A percentile compares a stretch with the other conserved stretches of the same genome.
These are phyloP conservation scores for Wickerhamiella hasegawae DNA, from an alignment of 805 yeast genomes.

Conservation along the genomic window DNA sequence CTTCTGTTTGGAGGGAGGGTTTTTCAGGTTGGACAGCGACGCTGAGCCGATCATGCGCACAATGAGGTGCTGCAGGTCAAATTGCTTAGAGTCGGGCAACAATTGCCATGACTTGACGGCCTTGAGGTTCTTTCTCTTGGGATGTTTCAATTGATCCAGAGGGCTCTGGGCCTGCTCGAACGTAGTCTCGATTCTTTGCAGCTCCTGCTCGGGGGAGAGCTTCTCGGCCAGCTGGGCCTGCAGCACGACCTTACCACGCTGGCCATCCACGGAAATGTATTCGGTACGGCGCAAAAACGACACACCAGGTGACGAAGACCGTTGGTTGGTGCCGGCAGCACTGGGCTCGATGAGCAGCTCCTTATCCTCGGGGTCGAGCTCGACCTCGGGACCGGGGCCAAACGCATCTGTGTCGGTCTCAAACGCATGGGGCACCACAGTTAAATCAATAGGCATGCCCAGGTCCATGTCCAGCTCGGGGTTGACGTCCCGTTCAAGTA, in stretches of 20 bases:
- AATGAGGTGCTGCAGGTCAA: constrained; percentile 49
- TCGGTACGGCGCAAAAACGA: constrained; percentile 91
- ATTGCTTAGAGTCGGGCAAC: constrained; percentile 79
- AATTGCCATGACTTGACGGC: constrained; percentile 71
- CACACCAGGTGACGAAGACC: constrained; percentile 25
- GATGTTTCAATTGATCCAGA: constrained; percentile 45
- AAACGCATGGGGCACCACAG: constrained; percentile 49
- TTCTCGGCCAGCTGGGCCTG: constrained; percentile 14
- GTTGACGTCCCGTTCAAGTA: constrained; percentile 31
- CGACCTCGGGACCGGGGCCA: constrained; percentile 25
- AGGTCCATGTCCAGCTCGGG: constrained; percentile 33
- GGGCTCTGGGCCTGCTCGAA: constrained; percentile 45
- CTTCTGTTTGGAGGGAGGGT: constrained; percentile 11
- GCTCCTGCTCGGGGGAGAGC: constrained; percentile 38
- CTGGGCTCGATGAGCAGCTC: constrained; percentile 68
- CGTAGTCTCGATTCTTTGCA: constrained; percentile 57
- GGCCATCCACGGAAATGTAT: constrained; percentile 56
- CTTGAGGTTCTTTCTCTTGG: constrained; percentile 51
- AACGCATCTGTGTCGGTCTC: constrained; percentile 37
- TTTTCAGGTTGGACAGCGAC: constrained; percentile 18
- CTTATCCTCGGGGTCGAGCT: constrained; percentile 64
- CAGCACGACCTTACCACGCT: constrained; percentile 15
- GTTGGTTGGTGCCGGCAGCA: constrained; percentile 19
- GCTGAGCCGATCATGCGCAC: constrained; percentile 31
- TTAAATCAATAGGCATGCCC: constrained; percentile 66